Conservation (phyloP, 1,284 basidiomycete genomes). For the Boletus putidus region DNA sequence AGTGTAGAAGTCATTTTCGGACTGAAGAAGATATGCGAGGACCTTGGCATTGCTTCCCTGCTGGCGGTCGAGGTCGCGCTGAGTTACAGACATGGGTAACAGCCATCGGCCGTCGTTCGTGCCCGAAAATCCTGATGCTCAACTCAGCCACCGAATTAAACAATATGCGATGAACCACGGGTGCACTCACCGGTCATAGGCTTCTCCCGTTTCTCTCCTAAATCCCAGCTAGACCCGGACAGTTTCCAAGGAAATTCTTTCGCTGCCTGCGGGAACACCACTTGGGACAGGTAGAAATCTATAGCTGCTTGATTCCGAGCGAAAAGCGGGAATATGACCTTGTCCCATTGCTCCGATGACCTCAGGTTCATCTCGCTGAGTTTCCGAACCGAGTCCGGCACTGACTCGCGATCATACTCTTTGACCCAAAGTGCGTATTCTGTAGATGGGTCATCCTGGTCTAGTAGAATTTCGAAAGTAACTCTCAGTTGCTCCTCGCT, state of each 20-base stretch:
- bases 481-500: not conserved
- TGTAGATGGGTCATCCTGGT: not conserved
- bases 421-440: not conserved
- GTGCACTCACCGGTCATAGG: not conserved
- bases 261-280: not conserved
- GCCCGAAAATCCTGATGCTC: not conserved
- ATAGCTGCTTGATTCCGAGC: not conserved
- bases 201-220: not conserved
- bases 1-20: not conserved
- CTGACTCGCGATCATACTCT: not conserved
- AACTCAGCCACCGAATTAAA: not conserved
- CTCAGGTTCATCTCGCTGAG: not conserved
- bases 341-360: not conserved
- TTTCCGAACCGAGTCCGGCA: not conserved
- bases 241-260: constrained; percentile 2
- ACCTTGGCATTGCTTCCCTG: not conserved
- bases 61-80: too few relatives aligned
- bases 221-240: not conserved
- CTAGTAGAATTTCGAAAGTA: not conserved
- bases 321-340: not conserved
- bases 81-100: too few relatives aligned
- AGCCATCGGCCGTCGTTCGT: not conserved
- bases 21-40: not conserved
- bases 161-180: not conserved
- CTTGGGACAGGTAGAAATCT: too few relatives aligned